Evolutionary conservation across 352 stramenopile genomes (phyloP), one percentile per base, ranked within the genome.

Genomic region (Pythium biforme): DNA sequence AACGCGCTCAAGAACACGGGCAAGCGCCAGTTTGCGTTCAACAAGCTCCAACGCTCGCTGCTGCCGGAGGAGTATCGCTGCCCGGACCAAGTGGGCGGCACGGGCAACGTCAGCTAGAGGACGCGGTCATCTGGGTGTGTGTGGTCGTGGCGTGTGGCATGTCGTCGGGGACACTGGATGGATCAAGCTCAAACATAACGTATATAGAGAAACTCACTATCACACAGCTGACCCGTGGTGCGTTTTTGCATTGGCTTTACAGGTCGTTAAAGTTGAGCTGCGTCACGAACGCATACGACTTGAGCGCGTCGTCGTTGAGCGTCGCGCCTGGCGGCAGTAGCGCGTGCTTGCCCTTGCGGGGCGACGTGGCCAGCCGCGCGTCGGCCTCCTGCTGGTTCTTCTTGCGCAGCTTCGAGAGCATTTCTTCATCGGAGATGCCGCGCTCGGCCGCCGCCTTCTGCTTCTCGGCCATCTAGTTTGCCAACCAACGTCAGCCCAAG

Each of bases 1-100:
- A 96, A 96, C 57, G 86, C 88, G 20, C 72, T 94, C 53, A 96
- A 95, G 78, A 96, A 96, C 70, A 95, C 86, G 12, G 88, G 88
- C 75, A 94, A 94, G 73, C 83, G 83, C 11, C 73, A 86, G 56
- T 96, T 94, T 56, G 88, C 88, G 17, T 96, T 96, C 75, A 96
- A 95, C 71, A 92, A 90, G 63, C 69, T 96, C 43, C 88, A 96
- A 67, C 81, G 86, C n/a, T 94, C 85, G 60, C 64, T 93, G 19
- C 73, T 96, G 43, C 88, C 88, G 0, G 86, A 94, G 51, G 86
- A 95, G 26, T 96, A 96, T 59, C 75, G 85, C 17, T 94, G 85
- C 74, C 87, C 87, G 25, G 84, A 95, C 60, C 81, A 91, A 45
- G 81, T 92, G 49, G 84, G 83, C 46, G 86, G 86, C 60, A 88